These are phyloP conservation scores for Kuraishia hungarica DNA, from an alignment of 805 yeast species.

Conservation along the genomic window DNA sequence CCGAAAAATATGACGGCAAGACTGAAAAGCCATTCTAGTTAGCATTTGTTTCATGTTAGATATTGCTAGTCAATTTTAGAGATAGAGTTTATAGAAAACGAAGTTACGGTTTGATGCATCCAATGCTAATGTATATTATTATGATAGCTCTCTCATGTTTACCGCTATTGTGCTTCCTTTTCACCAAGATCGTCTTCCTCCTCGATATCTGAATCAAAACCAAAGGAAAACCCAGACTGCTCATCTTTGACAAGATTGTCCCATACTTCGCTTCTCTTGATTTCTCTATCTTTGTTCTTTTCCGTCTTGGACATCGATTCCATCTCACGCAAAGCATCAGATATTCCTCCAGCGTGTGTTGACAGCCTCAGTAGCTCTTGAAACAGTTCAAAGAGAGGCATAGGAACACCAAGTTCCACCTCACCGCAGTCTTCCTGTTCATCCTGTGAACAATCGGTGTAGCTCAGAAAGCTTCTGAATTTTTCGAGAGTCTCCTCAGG, in stretches of 20 bases:
- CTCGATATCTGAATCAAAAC: conserved; percentile 19
- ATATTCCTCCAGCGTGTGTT: conserved; percentile 28
- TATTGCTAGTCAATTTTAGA: background rate
- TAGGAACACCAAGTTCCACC: conserved; percentile 18
- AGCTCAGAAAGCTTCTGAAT: conserved; percentile 11
- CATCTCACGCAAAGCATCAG: conserved; percentile 25
- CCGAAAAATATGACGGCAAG: background rate
- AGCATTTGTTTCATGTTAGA: background rate
- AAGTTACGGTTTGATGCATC: background rate
- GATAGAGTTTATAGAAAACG: background rate
- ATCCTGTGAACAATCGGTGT: conserved; percentile 9
- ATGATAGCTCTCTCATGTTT: background rate
- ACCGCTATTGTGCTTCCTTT: background rate
- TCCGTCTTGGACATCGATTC: conserved; percentile 22
- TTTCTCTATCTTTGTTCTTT: conserved; percentile 13
- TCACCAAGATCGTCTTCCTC: background rate
- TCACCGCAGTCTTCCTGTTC: conserved; percentile 63
- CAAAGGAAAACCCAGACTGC: conserved; percentile 23
- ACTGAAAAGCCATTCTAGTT: background rate
- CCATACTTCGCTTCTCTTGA: conserved; percentile 46
- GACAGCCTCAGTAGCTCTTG: conserved; percentile 34
- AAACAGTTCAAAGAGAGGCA: conserved; percentile 61
- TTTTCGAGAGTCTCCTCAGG: background rate
- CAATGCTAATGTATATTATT: background rate
- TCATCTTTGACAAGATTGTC: conserved; percentile 26